Conservation (phyloP, 441 rosid species). For the Erodium trifolium region DNA sequence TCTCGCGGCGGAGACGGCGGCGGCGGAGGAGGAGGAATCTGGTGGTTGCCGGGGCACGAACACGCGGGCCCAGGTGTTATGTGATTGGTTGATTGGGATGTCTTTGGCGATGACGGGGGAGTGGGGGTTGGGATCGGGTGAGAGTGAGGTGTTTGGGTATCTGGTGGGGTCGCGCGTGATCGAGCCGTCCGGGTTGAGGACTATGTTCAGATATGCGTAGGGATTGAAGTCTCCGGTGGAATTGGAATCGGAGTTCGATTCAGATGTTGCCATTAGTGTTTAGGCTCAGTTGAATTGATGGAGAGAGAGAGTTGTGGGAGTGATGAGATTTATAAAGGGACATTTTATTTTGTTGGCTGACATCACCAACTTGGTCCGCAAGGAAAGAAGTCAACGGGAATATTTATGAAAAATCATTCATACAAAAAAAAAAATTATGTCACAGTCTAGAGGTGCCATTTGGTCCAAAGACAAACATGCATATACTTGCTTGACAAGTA, state of each 20-base stretch:
- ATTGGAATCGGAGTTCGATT: background rate
- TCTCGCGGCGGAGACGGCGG: background rate
- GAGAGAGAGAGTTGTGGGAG: background rate
- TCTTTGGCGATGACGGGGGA: background rate
- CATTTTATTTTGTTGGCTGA: background rate
- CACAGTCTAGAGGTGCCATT: background rate
- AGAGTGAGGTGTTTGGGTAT: slow-evolving; percentile 1
- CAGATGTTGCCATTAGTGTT: background rate
- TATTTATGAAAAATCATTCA: background rate
- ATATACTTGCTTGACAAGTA: background rate
- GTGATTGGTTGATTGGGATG: background rate
- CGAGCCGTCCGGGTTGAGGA: slow-evolving; percentile 4
- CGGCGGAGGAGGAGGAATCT: background rate
- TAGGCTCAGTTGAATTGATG: background rate
- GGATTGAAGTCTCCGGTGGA: background rate
- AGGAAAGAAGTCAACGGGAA: background rate
- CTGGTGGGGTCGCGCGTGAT: slow-evolving; percentile 3
- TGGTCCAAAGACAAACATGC: background rate
- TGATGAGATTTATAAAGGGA: background rate
- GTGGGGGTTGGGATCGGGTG: background rate
- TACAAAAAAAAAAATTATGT: background rate
- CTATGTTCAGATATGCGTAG: background rate
- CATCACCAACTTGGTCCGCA: background rate
- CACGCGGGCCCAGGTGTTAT: slow-evolving; percentile 6
- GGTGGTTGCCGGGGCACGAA: background rate